A percentile compares a stretch with the other conserved stretches of the same genome.
These are phyloP conservation scores for Gaeumannomyces sp. DNA, from an alignment of 2,329 filamentous ascomycete species.

Conservation along the genomic window DNA sequence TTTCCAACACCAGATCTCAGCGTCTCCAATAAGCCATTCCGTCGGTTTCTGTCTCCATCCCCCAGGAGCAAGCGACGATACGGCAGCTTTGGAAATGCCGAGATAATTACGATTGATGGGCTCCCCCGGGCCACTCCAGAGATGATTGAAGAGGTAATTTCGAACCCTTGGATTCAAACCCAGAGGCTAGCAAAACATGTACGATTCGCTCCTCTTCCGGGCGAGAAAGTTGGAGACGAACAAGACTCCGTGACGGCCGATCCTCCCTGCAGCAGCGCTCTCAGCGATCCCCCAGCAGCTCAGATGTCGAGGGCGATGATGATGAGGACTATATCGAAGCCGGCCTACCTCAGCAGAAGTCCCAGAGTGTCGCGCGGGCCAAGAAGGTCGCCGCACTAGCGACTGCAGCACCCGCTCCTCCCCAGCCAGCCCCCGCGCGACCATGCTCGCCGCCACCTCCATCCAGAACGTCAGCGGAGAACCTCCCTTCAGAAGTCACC, in stretches of 20 bases:
- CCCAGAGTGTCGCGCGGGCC: slow-evolving; percentile 7
- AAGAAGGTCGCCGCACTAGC: slow-evolving; percentile 8
- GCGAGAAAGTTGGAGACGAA: slow-evolving; percentile 16
- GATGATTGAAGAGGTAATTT: slow-evolving; percentile 9
- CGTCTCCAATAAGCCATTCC: slow-evolving; percentile 45
- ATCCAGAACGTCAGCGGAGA: neutral
- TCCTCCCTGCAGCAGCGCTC: neutral
- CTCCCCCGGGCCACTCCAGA: too few species aligned
- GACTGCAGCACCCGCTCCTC: neutral
- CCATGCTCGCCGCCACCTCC: slow-evolving; percentile 8
- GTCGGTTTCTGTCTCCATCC: slow-evolving; percentile 45
- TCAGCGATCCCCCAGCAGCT: slow-evolving; percentile 4
- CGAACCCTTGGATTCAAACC: slow-evolving; percentile 26
- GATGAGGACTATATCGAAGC: slow-evolving; percentile 13
- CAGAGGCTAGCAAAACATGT: slow-evolving; percentile 23
- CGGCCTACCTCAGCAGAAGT: slow-evolving; percentile 7
- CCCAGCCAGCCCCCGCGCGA: neutral
- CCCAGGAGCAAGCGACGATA: slow-evolving; percentile 23
- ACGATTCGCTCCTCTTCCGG: slow-evolving; percentile 27
- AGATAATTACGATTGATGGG: neutral
- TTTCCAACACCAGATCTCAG: slow-evolving; percentile 39
- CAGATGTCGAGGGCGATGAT: slow-evolving; percentile 10
- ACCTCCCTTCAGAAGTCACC: slow-evolving; percentile 6
- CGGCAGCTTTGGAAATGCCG: neutral
- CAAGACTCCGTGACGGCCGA: slow-evolving; percentile 4